A percentile compares a stretch with the other conserved stretches of the same genome.
These are phyloP conservation scores for Epichloe sp. DNA, from an alignment of 2,329 filamentous ascomycete species.

Conservation along the genomic window DNA sequence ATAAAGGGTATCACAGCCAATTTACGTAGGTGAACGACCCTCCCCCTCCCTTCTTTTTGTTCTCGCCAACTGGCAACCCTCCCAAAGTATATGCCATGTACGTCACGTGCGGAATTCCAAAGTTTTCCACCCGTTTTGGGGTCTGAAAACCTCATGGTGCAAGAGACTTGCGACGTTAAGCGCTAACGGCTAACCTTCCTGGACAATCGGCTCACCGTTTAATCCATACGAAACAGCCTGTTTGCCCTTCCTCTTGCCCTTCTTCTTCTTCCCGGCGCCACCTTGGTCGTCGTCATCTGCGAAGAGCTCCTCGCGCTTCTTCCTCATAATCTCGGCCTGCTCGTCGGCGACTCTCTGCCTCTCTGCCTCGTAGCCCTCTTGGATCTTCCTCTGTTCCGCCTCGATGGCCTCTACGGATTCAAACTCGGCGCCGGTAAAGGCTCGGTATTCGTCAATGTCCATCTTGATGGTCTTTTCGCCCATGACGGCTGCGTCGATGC, in stretches of 20 bases:
- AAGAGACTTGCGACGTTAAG: slow-evolving; percentile 3
- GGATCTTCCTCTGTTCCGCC: slow-evolving; percentile 37
- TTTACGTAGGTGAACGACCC: no score
- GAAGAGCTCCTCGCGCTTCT: slow-evolving; percentile 36
- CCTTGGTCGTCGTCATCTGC: slow-evolving; percentile 26
- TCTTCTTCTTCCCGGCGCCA: slow-evolving; percentile 20
- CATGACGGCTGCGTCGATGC: slow-evolving; percentile 51
- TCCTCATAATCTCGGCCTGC: slow-evolving; percentile 32
- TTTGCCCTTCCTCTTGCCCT: slow-evolving; percentile 18
- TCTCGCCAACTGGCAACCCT: no score
- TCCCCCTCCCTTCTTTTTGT: no score
- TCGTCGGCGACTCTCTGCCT: slow-evolving; percentile 30
- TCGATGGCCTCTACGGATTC: slow-evolving; percentile 42
- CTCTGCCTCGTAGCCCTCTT: slow-evolving; percentile 32
- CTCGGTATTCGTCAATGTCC: slow-evolving; percentile 47
- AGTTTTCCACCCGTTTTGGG: no score
- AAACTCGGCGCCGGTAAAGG: slow-evolving; percentile 38
- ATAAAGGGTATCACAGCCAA: no score
- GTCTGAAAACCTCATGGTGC: no score
- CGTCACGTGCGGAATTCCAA: not conserved
- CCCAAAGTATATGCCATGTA: not conserved
- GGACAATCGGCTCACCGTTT: slow-evolving; percentile 22
- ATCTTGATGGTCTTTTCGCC: slow-evolving; percentile 45
- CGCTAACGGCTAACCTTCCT: slow-evolving; percentile 12
- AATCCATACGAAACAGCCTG: slow-evolving; percentile 22